Percentiles rank a stretch among this genome's conserved stretches.
Evolutionary conservation across 306 rosid genomes (phyloP).

Genomic region (Boehmeria nivea): DNA sequence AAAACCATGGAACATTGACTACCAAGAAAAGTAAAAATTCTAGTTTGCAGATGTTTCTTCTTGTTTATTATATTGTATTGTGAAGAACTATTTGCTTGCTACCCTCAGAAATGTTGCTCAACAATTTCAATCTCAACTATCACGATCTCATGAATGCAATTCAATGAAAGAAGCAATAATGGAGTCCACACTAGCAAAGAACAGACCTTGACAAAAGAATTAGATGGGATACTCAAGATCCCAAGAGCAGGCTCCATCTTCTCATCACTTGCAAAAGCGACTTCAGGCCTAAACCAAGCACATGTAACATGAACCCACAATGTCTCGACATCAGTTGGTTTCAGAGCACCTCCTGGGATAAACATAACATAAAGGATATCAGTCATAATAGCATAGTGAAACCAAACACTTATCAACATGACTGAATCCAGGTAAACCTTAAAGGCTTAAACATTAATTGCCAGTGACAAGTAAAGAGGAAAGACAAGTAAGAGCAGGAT

Average conservation of each 20-base stretch:
- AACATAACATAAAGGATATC: constrained; percentile 20
- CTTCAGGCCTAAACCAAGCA: constrained; percentile 99
- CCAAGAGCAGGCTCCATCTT: constrained; percentile 99
- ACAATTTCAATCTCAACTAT: not conserved
- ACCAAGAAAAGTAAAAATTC: no score
- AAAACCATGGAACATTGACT: no score
- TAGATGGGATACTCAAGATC: constrained; percentile 93
- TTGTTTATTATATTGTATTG: no score
- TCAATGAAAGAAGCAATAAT: constrained; percentile 8
- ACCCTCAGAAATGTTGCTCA: constrained; percentile 4
- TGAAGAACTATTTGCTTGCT: no score
- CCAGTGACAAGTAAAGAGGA: no score
- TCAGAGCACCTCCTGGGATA: constrained; percentile 87
- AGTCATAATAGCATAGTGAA: constrained; percentile 11
- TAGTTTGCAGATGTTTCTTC: no score
- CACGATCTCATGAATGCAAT: not conserved
- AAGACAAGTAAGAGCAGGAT: no score
- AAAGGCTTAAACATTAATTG: no score
- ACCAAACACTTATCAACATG: not conserved
- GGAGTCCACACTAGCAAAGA: no score
- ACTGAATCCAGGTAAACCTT: not conserved
- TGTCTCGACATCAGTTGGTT: constrained; percentile 89
- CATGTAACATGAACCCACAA: constrained; percentile 99
- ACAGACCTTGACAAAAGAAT: constrained; percentile 92
- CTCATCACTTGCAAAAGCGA: constrained; percentile 90